A percentile compares a stretch with the other conserved stretches of the same genome.
These are phyloP conservation scores for Lipomyces spencermartinsiae DNA, from an alignment of 805 yeast species.

Conservation along the genomic window DNA sequence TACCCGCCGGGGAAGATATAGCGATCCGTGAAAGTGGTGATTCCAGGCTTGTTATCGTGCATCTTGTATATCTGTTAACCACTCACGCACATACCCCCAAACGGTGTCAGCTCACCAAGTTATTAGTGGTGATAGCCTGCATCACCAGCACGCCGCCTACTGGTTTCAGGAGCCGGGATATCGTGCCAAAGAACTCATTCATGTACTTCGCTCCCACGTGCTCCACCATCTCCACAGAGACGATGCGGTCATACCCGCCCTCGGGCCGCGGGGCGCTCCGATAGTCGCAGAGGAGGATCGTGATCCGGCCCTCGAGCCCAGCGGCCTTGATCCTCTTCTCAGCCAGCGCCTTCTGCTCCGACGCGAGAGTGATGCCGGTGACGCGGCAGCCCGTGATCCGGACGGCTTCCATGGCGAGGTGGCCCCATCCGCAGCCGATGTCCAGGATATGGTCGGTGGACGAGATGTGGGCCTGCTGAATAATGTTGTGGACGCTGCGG, in stretches of 20 bases:
- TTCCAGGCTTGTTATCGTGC: background rate
- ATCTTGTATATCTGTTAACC: background rate
- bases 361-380: background rate
- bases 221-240: conserved; percentile 1
- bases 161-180: background rate
- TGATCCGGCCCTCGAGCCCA: background rate
- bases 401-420: background rate
- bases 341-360: conserved; percentile 1
- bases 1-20: background rate
- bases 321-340: background rate
- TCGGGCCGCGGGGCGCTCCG: background rate
- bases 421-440: background rate
- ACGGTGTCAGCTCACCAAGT: background rate
- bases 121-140: background rate
- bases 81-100: background rate
- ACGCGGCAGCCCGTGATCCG: background rate
- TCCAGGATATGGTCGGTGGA: background rate
- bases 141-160: background rate
- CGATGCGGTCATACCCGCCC: conserved; percentile 1
- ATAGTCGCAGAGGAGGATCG: background rate
- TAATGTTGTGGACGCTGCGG: background rate
- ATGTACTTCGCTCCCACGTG: background rate
- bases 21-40: background rate
- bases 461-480: background rate
- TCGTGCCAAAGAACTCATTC: background rate